Evolutionary conservation across 192 early-diverging fungal species (phyloP).

Genomic region (Radiomyces spectabilis): DNA sequence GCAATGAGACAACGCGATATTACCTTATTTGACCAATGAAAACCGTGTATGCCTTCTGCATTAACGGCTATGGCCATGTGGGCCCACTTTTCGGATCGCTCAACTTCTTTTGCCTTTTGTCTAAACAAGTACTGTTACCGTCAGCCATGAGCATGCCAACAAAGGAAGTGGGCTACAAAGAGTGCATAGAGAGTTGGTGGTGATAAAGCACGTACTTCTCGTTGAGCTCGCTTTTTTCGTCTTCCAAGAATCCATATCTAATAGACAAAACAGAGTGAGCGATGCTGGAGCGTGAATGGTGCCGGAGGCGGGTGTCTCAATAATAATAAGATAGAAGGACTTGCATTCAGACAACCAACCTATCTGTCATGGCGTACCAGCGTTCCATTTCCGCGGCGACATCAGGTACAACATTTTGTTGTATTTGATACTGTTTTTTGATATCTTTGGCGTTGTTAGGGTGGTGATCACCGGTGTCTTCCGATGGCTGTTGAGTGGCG

Average conservation of each 20-base stretch:
- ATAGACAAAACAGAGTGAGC: neutral
- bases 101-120: conserved; percentile 19
- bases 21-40: conserved; percentile 23
- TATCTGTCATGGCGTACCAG: conserved; percentile 28
- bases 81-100: conserved; percentile 27
- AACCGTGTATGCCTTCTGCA: conserved; percentile 12
- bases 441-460: neutral
- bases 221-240: neutral
- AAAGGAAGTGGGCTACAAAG: too few species aligned
- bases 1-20: neutral
- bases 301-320: too few species aligned
- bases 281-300: too few species aligned
- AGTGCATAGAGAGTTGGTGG: too few species aligned
- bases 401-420: too few species aligned
- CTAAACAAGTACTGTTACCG: neutral
- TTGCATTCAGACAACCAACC: conserved; percentile 1
- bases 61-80: conserved; percentile 14
- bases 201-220: neutral
- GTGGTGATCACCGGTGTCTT: too few species aligned
- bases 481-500: neutral
- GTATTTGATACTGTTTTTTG: neutral
- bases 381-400: conserved; percentile 27
- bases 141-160: too few species aligned
- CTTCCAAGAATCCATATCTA: conserved; percentile 27
- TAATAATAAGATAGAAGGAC: neutral